Evolutionary conservation across 106 monocot genomes (phyloP).

Genomic region (Agapanthus africanus): DNA sequence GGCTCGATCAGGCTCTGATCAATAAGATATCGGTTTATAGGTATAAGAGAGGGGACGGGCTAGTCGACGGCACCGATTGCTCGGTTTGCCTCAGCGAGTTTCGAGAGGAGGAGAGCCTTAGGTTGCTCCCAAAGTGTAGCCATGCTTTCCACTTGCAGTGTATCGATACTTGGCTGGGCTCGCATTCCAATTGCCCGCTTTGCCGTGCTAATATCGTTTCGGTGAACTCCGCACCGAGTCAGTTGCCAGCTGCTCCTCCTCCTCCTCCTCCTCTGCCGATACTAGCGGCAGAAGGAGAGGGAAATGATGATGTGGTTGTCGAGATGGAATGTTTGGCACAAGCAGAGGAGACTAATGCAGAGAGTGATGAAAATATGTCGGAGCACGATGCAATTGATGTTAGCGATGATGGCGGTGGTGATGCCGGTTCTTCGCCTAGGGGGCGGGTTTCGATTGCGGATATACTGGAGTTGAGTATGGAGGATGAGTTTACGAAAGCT

Average conservation of each 20-base stretch:
- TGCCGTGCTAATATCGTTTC: constrained; percentile 56
- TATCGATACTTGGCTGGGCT: constrained; percentile 78
- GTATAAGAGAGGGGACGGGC: constrained; percentile 55
- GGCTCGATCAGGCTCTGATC: constrained; percentile 68
- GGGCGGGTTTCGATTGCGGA: constrained; percentile 24
- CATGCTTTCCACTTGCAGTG: constrained; percentile 78
- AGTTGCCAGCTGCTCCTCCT: neutral
- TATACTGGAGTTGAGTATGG: constrained; percentile 18
- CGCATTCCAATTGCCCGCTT: constrained; percentile 81
- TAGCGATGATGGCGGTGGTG: neutral
- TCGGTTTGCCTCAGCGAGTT: constrained; percentile 84
- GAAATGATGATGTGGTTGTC: neutral
- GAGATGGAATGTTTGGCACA: neutral
- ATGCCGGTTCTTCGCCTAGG: neutral
- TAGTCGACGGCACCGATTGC: constrained; percentile 64
- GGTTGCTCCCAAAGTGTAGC: constrained; percentile 71
- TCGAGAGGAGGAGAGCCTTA: constrained; percentile 55
- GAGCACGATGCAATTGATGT: neutral
- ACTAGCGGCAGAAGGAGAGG: no score
- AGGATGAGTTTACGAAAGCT: constrained; percentile 18
- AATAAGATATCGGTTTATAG: constrained; percentile 41
- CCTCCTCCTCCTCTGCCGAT: neutral
- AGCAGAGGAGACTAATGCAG: no score
- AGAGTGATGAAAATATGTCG: neutral
- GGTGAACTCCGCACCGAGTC: neutral